phyloP scores from a whole-genome alignment of 352 stramenopile species.

The Pythium sp. region DNA sequence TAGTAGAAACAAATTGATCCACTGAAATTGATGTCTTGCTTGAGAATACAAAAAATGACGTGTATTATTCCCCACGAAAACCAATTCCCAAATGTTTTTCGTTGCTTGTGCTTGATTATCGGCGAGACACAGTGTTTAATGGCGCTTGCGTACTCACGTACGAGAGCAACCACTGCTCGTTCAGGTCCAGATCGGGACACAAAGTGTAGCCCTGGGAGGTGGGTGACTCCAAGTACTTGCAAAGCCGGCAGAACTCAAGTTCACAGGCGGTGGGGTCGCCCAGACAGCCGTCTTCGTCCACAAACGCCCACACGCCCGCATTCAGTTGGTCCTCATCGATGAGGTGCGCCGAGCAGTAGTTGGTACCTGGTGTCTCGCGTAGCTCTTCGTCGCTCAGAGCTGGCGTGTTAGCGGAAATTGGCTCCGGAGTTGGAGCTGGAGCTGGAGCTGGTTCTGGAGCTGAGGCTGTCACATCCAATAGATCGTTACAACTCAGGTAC shows the following conservation, averaged over 20 bases:
- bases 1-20: no score
- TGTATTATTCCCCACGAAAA: neutral
- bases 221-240: constrained; percentile 9
- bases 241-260: constrained; percentile 3
- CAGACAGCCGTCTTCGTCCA: constrained; percentile 9
- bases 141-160: neutral
- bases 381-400: neutral
- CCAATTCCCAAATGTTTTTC: neutral
- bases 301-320: constrained; percentile 14
- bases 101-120: neutral
- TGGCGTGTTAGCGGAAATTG: neutral
- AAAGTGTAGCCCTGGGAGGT: neutral
- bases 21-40: neutral
- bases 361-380: constrained; percentile 11
- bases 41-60: neutral
- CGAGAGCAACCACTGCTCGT: constrained; percentile 14
- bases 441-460: no score
- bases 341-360: constrained; percentile 14
- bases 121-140: neutral
- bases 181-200: neutral
- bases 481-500: constrained; percentile 22
- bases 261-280: neutral
- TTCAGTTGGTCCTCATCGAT: neutral
- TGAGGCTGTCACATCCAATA: neutral
- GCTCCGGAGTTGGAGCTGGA: neutral